Conservation (phyloP, 192 early-diverging fungal genomes). For the Umbelopsis sp. region DNA sequence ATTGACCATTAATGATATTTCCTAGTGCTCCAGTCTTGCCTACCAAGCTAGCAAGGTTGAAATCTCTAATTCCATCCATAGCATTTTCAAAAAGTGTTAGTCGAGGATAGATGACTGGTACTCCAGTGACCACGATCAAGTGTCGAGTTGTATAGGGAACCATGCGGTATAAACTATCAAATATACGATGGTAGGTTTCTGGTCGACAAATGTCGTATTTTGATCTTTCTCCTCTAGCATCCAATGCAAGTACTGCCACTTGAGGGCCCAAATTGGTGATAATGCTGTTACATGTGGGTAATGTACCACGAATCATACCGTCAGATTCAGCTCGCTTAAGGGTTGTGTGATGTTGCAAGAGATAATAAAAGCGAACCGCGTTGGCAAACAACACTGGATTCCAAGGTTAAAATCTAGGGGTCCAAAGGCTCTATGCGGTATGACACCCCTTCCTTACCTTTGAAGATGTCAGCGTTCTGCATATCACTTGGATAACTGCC, state of each 20-base stretch:
- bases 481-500: constrained; percentile 78
- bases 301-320: constrained; percentile 31
- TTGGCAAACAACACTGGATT: constrained; percentile 47
- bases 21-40: constrained; percentile 25
- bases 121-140: constrained; percentile 67
- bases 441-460: constrained; percentile 39
- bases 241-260: constrained; percentile 64
- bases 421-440: not conserved
- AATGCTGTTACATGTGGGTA: constrained; percentile 44
- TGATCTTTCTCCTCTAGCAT: constrained; percentile 74
- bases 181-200: constrained; percentile 59
- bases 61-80: constrained; percentile 49
- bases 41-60: constrained; percentile 23
- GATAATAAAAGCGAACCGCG: constrained; percentile 72
- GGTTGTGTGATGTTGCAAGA: constrained; percentile 81
- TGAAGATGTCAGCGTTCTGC: constrained; percentile 66
- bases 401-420: no score
- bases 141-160: constrained; percentile 54
- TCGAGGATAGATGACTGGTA: constrained; percentile 76
- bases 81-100: constrained; percentile 66
- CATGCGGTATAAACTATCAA: constrained; percentile 41
- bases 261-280: constrained; percentile 66
- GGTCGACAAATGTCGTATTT: constrained; percentile 58
- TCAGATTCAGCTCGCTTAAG: constrained; percentile 38
- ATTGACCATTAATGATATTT: constrained; percentile 19